These are phyloP conservation scores for Rhododendron williamsianum DNA, from an alignment of 148 eudicot genomes.

Conservation along the genomic window DNA sequence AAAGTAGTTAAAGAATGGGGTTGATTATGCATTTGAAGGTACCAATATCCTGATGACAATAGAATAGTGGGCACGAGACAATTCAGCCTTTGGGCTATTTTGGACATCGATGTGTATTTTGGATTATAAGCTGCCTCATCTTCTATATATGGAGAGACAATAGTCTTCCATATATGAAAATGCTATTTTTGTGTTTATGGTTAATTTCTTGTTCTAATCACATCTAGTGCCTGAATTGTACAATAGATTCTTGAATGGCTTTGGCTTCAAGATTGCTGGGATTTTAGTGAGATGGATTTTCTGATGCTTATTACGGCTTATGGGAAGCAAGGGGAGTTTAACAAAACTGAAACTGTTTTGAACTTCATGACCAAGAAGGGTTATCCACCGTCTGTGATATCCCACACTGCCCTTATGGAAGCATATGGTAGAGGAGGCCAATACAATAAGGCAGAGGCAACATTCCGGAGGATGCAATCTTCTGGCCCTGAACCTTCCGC, in stretches of 20 bases:
- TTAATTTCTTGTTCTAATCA: conserved; percentile 7
- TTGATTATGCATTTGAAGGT: neutral
- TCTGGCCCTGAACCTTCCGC: conserved; percentile 98
- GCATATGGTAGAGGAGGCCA: conserved; percentile 92
- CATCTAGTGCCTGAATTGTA: neutral
- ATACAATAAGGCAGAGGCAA: conserved; percentile 72
- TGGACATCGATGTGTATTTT: neutral
- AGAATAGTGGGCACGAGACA: neutral
- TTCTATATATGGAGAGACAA: neutral
- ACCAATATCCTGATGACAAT: neutral
- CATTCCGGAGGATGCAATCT: conserved; percentile 84
- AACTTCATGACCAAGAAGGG: conserved; percentile 72
- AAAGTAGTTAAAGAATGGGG: neutral
- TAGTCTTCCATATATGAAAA: neutral
- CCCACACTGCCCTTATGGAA: conserved; percentile 96
- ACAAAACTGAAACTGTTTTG: conserved; percentile 67
- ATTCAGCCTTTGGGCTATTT: neutral
- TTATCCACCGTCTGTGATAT: conserved; percentile 58
- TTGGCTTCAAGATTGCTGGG: conserved; percentile 91
- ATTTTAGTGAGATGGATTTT: conserved; percentile 78
- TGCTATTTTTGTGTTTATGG: neutral
- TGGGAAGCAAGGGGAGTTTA: conserved; percentile 80
- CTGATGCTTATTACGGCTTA: conserved; percentile 88
- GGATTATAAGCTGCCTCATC: neutral
- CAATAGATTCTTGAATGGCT: conserved; percentile 92